Conservation (phyloP, 2,329 filamentous ascomycete species). For the Botryotinia calthae region DNA sequence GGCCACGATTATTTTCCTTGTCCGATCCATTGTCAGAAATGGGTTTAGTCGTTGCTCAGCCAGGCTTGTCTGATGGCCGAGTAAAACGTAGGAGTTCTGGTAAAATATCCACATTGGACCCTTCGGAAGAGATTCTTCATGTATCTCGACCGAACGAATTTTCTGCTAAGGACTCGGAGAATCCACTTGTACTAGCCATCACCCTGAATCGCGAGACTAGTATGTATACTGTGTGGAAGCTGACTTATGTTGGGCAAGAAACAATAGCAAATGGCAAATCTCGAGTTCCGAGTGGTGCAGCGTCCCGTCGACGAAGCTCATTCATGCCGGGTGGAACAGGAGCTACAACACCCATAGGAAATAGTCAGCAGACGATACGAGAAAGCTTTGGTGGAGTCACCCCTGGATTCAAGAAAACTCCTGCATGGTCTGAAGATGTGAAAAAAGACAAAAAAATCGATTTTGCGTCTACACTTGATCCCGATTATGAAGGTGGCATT, state of each 20-base stretch:
- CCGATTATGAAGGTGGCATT: constrained; percentile 57
- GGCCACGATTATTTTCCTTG: constrained; percentile 77
- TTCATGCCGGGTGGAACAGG: constrained; percentile 71
- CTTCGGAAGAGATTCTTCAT: constrained; percentile 79
- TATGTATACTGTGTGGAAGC: constrained; percentile 80
- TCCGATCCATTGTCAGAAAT: constrained; percentile 84
- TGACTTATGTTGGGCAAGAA: constrained; percentile 71
- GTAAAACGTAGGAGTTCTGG: constrained; percentile 43
- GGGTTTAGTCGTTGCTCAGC: constrained; percentile 70
- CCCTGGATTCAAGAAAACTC: constrained; percentile 26
- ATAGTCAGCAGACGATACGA: constrained; percentile 60
- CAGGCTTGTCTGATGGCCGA: constrained; percentile 43
- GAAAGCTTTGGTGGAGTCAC: constrained; percentile 66
- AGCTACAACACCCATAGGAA: constrained; percentile 66
- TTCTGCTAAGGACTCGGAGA: constrained; percentile 39
- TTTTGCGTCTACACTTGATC: constrained; percentile 68
- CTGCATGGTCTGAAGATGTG: constrained; percentile 28
- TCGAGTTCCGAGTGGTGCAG: constrained; percentile 38
- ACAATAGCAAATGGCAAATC: constrained; percentile 44
- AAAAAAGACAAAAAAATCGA: constrained; percentile 47
- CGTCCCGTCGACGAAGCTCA: constrained; percentile 54
- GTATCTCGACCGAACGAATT: constrained; percentile 66
- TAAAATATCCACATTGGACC: constrained; percentile 61
- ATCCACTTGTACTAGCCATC: constrained; percentile 68
- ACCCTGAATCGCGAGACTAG: constrained; percentile 76